These are phyloP conservation scores for Tetrahymena malaccensis DNA, from an alignment of 73 alveolate genomes.

Conservation along the genomic window DNA sequence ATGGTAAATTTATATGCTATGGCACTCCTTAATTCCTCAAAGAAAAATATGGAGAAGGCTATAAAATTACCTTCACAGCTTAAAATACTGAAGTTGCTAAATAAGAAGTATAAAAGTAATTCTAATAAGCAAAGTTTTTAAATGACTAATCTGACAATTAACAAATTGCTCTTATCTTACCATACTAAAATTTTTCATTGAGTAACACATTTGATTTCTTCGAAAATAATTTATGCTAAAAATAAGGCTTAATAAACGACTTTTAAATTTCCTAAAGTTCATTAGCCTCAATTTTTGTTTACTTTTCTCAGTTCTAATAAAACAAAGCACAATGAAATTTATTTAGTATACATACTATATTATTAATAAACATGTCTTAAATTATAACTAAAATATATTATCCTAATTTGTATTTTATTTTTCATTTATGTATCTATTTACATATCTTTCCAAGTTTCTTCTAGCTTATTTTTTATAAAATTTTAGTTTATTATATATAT, in stretches of 20 bases:
- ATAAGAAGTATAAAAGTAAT: background rate
- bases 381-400: too few species aligned
- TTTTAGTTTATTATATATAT: too few species aligned
- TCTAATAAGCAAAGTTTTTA: background rate
- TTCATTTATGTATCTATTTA: too few species aligned
- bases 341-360: too few species aligned
- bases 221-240: background rate
- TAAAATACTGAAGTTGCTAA: background rate
- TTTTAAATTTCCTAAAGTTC: background rate
- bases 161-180: background rate
- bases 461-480: too few species aligned
- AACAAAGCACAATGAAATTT: background rate
- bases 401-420: background rate
- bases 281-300: background rate
- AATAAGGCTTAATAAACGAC: background rate
- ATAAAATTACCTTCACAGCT: slow-evolving; percentile 53
- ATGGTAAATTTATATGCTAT: slow-evolving; percentile 72
- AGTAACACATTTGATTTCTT: background rate
- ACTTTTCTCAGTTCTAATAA: background rate
- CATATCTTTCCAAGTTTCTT: background rate
- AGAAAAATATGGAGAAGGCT: slow-evolving; percentile 88
- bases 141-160: background rate
- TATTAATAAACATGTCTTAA: too few species aligned
- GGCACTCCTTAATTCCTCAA: slow-evolving; percentile 77
- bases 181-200: background rate